Conservation (phyloP, 768 basidiomycete genomes). For the Panaeolus papilionaceus region DNA sequence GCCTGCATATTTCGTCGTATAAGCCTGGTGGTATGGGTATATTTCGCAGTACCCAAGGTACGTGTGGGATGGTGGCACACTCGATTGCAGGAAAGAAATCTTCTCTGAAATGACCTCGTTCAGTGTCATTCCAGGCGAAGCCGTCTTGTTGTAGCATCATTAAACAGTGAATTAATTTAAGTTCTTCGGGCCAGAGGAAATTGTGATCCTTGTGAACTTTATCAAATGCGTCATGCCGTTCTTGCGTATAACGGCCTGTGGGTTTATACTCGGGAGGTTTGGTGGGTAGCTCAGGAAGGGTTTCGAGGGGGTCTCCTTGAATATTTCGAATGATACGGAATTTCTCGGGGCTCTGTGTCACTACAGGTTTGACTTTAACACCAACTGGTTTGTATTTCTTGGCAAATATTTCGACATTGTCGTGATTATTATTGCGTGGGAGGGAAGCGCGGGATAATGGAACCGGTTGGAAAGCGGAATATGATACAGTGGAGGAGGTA, state of each 20-base stretch:
- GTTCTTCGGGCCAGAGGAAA: conserved; percentile 16
- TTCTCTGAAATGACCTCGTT: conserved; percentile 40
- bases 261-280: conserved; percentile 9
- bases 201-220: conserved; percentile 8
- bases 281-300: conserved; percentile 12
- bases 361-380: conserved; percentile 9
- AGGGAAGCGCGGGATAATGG: neutral
- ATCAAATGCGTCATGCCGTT: conserved; percentile 15
- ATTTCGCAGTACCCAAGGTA: conserved; percentile 28
- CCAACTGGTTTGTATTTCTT: conserved; percentile 21
- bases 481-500: neutral
- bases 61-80: conserved; percentile 39
- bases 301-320: conserved; percentile 7
- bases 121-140: conserved; percentile 34
- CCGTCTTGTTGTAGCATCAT: conserved; percentile 33
- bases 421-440: neutral
- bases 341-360: neutral
- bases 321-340: conserved; percentile 16
- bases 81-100: conserved; percentile 41
- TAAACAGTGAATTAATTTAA: conserved; percentile 38
- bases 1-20: conserved; percentile 34
- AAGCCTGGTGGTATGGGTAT: conserved; percentile 41
- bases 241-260: conserved; percentile 7
- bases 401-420: neutral
- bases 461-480: neutral